Base-by-base conservation (phyloP, 116 monocot species). In the Phalaenopsis hybrid region DNA sequence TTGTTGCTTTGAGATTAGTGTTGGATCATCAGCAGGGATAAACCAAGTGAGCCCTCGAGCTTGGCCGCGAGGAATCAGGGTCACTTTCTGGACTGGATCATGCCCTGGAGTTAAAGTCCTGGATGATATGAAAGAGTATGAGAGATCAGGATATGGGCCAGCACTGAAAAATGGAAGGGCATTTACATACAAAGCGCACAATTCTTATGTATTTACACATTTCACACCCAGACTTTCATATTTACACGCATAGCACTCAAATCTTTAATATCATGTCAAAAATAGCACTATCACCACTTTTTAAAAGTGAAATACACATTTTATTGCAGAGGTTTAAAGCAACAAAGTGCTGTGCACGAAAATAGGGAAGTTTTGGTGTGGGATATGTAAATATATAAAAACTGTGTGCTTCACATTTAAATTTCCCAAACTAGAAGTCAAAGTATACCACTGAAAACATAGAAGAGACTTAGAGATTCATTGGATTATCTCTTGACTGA, bases 11-110 rank as follows among this genome's bases (percentile, higher is more conserved):
- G 92, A 89, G 68, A 95, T 92, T 76, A 95, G 77, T 28, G 95
- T 89, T 20, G 95, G 95, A 82, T 95, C 95, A 61, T 95, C 95
- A 10, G 85, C 46, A 1, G 95, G 95, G 74, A 95, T 95, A 83
- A 95, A 95, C 95, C 95, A 95, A 55, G 95, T 95, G 23, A 95
- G 87, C 21, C 95, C 95, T 21, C 91, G 82, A 49, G 95, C 95
- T 83, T 95, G 95, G 67, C 95, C 95, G 51, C 92, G 92, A 18
- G 95, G 95, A 17, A 95, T 67, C 34, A 95, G 73, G 33, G 95
- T 95, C 72, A 95, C 95, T 86, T 95, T 95, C 77, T 95, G 95
- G 58, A 95, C 95, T 1, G 92, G 81, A 80, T 95, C 95, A 81
- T 95, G 95, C 18, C 95, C 95, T 15, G 95, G 91, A 65, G 95